Evolutionary conservation across 768 basidiomycete species (phyloP).

Genomic region (Suillus bovinus): DNA sequence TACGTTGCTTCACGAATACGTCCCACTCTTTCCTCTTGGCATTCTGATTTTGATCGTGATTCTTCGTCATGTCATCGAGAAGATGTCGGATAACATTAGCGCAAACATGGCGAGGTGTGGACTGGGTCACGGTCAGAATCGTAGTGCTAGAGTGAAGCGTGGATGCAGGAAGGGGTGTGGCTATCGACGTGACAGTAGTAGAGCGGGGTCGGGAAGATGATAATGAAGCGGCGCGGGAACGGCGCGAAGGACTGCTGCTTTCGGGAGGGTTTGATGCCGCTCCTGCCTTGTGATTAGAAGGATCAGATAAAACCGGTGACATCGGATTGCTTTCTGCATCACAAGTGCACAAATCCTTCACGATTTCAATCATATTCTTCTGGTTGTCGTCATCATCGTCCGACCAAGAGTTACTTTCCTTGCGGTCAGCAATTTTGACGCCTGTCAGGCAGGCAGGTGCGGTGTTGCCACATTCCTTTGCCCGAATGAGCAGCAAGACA

Average conservation of each 20-base stretch:
- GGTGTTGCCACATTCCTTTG: slow-evolving; percentile 67
- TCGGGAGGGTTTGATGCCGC: slow-evolving; percentile 20
- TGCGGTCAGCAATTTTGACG: slow-evolving; percentile 82
- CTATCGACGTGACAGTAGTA: slow-evolving; percentile 35
- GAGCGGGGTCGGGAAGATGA: slow-evolving; percentile 53
- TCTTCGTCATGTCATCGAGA: slow-evolving; percentile 72
- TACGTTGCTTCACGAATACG: slow-evolving; percentile 73
- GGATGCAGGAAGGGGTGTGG: slow-evolving; percentile 12
- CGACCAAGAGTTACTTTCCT: slow-evolving; percentile 78
- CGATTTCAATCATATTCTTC: slow-evolving; percentile 35
- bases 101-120: slow-evolving; percentile 75
- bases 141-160: slow-evolving; percentile 35
- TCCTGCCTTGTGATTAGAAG: slow-evolving; percentile 12
- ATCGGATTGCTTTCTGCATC: slow-evolving; percentile 28
- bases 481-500: slow-evolving; percentile 70
- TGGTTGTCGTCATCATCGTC: slow-evolving; percentile 54
- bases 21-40: slow-evolving; percentile 84
- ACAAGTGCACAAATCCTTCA: slow-evolving; percentile 44
- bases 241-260: slow-evolving; percentile 28
- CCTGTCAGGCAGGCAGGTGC: slow-evolving; percentile 87
- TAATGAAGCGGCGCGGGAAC: slow-evolving; percentile 40
- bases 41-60: slow-evolving; percentile 79
- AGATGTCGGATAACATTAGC: slow-evolving; percentile 72
- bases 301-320: slow-evolving; percentile 12
- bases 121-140: slow-evolving; percentile 58